Conservation (phyloP, 202 grass and related monocot genomes). For the Carex sylvatica region DNA sequence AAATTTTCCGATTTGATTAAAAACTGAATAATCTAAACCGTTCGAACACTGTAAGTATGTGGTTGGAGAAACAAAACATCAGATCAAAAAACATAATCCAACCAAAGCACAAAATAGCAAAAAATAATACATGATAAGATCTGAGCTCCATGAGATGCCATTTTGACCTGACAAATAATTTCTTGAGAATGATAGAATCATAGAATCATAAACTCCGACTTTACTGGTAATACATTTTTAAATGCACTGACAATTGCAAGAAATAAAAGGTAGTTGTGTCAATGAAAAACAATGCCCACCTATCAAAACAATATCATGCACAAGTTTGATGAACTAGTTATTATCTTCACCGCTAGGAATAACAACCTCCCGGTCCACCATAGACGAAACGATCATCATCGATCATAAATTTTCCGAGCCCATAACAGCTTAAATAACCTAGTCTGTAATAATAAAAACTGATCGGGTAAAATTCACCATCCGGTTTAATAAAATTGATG, state of each 20-base stretch:
- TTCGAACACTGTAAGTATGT: too few species aligned
- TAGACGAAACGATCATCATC: neutral
- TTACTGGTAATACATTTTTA: neutral
- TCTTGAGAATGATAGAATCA: neutral
- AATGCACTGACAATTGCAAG: neutral
- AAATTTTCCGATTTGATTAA: too few species aligned
- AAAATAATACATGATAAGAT: neutral
- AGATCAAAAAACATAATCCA: too few species aligned
- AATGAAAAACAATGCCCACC: neutral
- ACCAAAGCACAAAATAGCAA: neutral
- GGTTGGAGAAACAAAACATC: too few species aligned
- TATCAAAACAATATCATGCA: neutral
- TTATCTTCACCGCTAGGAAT: neutral
- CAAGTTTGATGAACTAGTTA: neutral
- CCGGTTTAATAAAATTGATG: neutral
- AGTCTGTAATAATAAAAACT: neutral
- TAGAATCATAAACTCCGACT: neutral
- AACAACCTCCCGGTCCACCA: slow-evolving; percentile 7
- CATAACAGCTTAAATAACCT: neutral
- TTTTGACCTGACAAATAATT: neutral
- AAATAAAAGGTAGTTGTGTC: neutral
- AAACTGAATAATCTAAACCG: too few species aligned
- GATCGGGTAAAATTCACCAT: neutral
- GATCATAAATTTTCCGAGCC: neutral
- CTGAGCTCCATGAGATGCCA: neutral